Evolutionary conservation across 441 rosid species (phyloP).

Genomic region (Populus tomentosa): DNA sequence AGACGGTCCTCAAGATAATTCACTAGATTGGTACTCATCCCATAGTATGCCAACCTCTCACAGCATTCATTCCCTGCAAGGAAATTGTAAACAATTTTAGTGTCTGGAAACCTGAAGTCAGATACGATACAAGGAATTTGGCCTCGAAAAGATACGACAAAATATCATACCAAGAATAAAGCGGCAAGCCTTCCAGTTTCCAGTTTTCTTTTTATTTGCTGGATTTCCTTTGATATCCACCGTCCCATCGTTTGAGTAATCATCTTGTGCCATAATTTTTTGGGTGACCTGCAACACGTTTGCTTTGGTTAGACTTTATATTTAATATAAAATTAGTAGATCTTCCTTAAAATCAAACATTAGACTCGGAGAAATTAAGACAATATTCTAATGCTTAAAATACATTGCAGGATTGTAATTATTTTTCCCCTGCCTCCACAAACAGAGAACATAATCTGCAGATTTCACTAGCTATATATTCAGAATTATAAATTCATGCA

Average conservation of each 20-base stretch:
- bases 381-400: not conserved
- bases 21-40: conserved; percentile 92
- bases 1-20: conserved; percentile 61
- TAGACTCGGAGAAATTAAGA: not conserved
- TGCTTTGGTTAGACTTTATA: not conserved
- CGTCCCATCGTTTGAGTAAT: conserved; percentile 75
- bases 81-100: not conserved
- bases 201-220: conserved; percentile 62
- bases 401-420: not conserved
- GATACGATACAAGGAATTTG: not conserved
- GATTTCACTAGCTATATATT: not conserved
- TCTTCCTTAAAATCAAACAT: not conserved
- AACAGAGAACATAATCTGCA: not conserved
- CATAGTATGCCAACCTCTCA: conserved; percentile 96
- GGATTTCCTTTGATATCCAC: conserved; percentile 61
- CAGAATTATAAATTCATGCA: not conserved
- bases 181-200: conserved; percentile 92
- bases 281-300: not conserved
- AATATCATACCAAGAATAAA: conserved; percentile 68
- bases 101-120: not conserved
- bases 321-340: conserved; percentile 2
- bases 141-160: not conserved
- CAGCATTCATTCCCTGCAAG: conserved; percentile 80
- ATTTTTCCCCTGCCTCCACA: not conserved
- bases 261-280: conserved; percentile 53